Evolutionary conservation across 176 grass and related monocot species (phyloP).

Genomic region (Lolium multiflorum): DNA sequence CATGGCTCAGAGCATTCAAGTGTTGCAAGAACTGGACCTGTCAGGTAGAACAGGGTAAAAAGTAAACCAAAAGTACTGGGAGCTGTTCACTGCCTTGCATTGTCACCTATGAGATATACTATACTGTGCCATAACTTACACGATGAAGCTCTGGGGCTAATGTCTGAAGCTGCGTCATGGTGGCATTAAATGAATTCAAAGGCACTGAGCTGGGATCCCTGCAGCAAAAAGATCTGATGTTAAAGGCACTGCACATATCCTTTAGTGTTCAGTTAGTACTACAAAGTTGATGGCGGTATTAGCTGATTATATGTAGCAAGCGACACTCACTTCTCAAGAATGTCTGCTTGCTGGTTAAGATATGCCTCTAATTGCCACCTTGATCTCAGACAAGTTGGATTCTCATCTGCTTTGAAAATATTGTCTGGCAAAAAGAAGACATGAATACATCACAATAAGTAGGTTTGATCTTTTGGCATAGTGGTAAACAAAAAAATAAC

Average conservation of each 20-base stretch:
- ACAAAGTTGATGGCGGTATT: conserved; percentile 30
- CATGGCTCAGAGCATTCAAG: conserved; percentile 85
- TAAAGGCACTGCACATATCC: conserved; percentile 32
- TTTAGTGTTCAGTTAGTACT: conserved; percentile 13
- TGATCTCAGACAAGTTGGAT: conserved; percentile 72
- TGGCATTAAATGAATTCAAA: conserved; percentile 87
- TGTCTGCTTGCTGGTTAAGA: conserved; percentile 88
- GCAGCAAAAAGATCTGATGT: conserved; percentile 31
- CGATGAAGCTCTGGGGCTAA: conserved; percentile 88
- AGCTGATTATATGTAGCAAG: conserved; percentile 38
- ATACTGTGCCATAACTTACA: conserved; percentile 65
- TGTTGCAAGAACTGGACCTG: conserved; percentile 96
- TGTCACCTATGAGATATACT: conserved; percentile 34
- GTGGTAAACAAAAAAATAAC: conserved; percentile 4
- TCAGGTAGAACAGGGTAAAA: conserved; percentile 36
- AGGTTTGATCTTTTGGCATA: background rate
- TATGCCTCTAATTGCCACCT: conserved; percentile 97
- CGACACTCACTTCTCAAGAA: conserved; percentile 79
- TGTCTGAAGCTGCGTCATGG: conserved; percentile 75
- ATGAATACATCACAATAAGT: conserved; percentile 23
- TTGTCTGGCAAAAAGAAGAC: conserved; percentile 52
- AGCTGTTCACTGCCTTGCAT: conserved; percentile 16
- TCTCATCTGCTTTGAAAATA: conserved; percentile 68
- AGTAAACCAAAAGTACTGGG: conserved; percentile 24
- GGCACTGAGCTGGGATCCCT: conserved; percentile 84